phyloP scores from a whole-genome alignment of 208 protist genomes.

The Porcisia hertigi region DNA sequence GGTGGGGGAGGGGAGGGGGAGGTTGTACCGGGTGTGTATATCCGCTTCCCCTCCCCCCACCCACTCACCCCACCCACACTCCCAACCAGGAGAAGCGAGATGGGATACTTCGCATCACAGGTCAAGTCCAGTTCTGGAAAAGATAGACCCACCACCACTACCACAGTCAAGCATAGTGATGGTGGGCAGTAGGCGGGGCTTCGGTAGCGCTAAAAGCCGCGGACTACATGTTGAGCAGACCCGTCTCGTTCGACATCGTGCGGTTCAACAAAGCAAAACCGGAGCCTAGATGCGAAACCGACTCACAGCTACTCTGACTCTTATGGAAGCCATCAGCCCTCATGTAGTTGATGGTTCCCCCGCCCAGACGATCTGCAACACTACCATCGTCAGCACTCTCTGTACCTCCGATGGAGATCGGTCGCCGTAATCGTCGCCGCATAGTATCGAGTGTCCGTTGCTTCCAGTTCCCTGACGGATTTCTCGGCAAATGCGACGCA shows the following conservation, averaged over 20 bases:
- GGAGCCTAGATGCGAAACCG: background rate
- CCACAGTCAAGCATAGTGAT: too few species aligned
- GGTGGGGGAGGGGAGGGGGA: too few species aligned
- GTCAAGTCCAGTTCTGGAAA: too few species aligned
- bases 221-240: background rate
- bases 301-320: background rate
- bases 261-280: background rate
- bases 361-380: background rate
- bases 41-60: too few species aligned
- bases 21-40: too few species aligned
- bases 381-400: background rate
- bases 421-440: constrained; percentile 4
- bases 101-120: too few species aligned
- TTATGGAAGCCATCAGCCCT: background rate
- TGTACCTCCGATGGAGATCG: background rate
- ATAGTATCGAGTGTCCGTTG: background rate
- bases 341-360: background rate
- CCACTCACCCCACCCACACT: too few species aligned
- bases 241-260: background rate
- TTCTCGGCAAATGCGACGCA: background rate
- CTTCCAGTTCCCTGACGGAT: background rate
- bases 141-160: too few species aligned
- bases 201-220: background rate
- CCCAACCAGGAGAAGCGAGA: too few species aligned
- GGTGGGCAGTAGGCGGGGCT: background rate